Conservation (phyloP, 2,329 filamentous ascomycete genomes). For the Sporothrix variecibatus region DNA sequence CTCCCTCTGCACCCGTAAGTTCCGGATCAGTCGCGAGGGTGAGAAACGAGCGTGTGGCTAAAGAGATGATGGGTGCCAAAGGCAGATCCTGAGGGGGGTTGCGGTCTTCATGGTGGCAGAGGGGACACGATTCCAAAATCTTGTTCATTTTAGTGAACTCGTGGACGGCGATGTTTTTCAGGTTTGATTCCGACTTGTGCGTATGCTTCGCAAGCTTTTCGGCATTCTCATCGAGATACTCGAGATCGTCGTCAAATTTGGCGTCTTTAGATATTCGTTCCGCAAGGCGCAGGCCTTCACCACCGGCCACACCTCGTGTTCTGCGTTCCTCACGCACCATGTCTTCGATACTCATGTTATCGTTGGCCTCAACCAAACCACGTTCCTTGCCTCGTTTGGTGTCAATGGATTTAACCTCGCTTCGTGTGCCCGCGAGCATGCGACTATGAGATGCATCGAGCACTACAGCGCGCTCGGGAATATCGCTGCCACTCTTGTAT, state of each 20-base stretch:
- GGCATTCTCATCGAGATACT: constrained; percentile 98
- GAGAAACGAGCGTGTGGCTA: constrained; percentile 83
- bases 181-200: constrained; percentile 82
- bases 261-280: constrained; percentile 92
- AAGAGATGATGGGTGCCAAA: constrained; percentile 78
- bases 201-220: constrained; percentile 83
- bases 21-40: constrained; percentile 90
- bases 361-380: constrained; percentile 83
- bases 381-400: constrained; percentile 83
- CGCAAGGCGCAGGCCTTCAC: constrained; percentile 79
- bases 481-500: constrained; percentile 42
- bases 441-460: constrained; percentile 87
- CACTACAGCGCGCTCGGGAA: constrained; percentile 69
- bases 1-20: constrained; percentile 67
- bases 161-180: constrained; percentile 82
- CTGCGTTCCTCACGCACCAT: constrained; percentile 95
- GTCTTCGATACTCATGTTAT: constrained; percentile 94
- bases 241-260: constrained; percentile 88
- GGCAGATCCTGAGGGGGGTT: constrained; percentile 66
- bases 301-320: constrained; percentile 73
- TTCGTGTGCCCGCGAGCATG: constrained; percentile 72
- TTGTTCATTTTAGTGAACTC: constrained; percentile 90
- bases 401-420: constrained; percentile 74
- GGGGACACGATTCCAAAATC: constrained; percentile 81
- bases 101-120: constrained; percentile 88